phyloP scores from a whole-genome alignment of 1,284 basidiomycete species.

The Hortiboletus rubellus region DNA sequence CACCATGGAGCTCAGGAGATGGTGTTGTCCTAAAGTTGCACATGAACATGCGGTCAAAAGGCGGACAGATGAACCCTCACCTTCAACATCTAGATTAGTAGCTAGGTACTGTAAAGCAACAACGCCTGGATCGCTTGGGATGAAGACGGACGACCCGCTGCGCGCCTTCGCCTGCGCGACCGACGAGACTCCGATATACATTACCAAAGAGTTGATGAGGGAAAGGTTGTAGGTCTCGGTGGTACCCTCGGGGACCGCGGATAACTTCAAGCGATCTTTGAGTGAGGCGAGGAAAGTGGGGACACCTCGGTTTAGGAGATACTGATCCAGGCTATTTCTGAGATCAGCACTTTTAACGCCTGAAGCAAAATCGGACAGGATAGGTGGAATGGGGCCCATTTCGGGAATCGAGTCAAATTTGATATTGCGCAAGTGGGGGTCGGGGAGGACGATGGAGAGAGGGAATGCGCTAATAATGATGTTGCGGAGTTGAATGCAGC shows the following conservation, averaged over 20 bases:
- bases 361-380: conserved; percentile 88
- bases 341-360: conserved; percentile 80
- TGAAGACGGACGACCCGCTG: conserved; percentile 78
- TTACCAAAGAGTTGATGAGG: conserved; percentile 89
- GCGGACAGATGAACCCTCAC: conserved; percentile 43
- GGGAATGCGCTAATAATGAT: conserved; percentile 97
- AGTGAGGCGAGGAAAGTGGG: conserved; percentile 76
- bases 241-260: conserved; percentile 49
- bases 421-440: conserved; percentile 78
- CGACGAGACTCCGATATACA: conserved; percentile 91
- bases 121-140: conserved; percentile 78
- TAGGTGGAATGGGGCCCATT: conserved; percentile 86
- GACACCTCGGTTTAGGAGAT: conserved; percentile 69
- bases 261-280: conserved; percentile 72
- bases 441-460: conserved; percentile 80
- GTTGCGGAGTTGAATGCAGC: conserved; percentile 96
- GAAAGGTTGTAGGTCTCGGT: conserved; percentile 83
- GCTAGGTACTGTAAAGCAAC: conserved; percentile 81
- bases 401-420: conserved; percentile 78
- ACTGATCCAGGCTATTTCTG: conserved; percentile 77
- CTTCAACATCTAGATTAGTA: conserved; percentile 86
- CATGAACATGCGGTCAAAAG: conserved; percentile 9
- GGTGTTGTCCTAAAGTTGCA: conserved; percentile 74
- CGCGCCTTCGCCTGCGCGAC: conserved; percentile 83
- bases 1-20: conserved; percentile 87